A percentile compares a stretch with the other conserved stretches of the same genome.
Conservation (phyloP, 2,329 filamentous ascomycete species). For the Fusarium concolor region DNA sequence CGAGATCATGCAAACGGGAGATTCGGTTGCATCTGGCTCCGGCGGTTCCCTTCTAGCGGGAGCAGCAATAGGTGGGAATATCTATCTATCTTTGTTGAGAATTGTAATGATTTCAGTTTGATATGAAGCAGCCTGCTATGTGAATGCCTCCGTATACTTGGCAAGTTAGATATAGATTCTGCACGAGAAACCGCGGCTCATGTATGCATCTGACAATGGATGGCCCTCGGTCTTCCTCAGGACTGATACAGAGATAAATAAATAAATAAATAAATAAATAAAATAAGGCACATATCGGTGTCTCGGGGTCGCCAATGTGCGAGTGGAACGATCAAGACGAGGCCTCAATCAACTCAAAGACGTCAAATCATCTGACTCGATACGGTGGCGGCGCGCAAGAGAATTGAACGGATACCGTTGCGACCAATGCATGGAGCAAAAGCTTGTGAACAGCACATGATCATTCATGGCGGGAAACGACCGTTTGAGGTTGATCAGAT, state of each 20-base stretch:
- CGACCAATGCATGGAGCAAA: conserved; percentile 19
- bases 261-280: not conserved
- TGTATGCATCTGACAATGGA: not conserved
- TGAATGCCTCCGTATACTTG: not conserved
- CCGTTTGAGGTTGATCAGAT: conserved; percentile 19
- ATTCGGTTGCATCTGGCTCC: conserved; percentile 13
- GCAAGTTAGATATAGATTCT: not conserved
- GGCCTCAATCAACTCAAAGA: conserved; percentile 3
- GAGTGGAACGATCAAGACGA: conserved; percentile 14
- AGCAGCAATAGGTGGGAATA: no score
- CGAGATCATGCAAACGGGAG: conserved; percentile 33
- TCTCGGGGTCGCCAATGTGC: conserved; percentile 18
- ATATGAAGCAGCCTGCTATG: not conserved
- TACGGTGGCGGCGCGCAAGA: conserved; percentile 27
- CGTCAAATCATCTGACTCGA: conserved; percentile 37
- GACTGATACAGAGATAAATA: not conserved
- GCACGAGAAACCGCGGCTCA: not conserved
- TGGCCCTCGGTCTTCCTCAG: not conserved
- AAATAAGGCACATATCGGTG: not conserved
- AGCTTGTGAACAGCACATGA: conserved; percentile 37
- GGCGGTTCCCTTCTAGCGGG: not conserved
- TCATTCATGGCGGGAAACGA: conserved; percentile 16
- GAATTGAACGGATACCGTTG: conserved; percentile 23
- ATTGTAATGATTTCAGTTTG: not conserved
- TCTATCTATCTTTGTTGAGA: not conserved